Base-by-base conservation (phyloP, 1,284 basidiomycete species). In the Cronartium ribicola region DNA sequence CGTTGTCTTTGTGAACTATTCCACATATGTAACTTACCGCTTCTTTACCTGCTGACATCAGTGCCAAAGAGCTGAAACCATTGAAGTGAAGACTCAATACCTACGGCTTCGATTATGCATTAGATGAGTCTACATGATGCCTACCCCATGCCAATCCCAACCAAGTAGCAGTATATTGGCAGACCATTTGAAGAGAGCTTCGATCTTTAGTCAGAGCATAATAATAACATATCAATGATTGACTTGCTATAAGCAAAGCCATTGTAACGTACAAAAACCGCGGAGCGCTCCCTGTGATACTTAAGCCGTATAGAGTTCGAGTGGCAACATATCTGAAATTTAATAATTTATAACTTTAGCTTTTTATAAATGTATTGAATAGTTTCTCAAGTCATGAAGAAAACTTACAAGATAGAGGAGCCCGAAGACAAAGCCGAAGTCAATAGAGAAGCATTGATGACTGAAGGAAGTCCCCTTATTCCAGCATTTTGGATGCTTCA, bases 11-110 rank as follows among this genome's bases (percentile, higher is more conserved):
- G 29, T 29, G 29, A 2, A 29, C 29, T 29, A 1, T 29, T 29
- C 29, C 1, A 29, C 29, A 29, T 29, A 29, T 29, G 29, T 29
- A 29, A 29, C 29, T 84, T 85, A 77, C 87, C 86, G 0, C 88
- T 88, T 78, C 60, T 37, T 62, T 37, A 17, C 36, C 39, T n/a
- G 60, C 60, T 62, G 60, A 36, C 60, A 62, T 62, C 10, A 62
- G 82, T 86, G 57, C 85, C 77, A 82, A 96, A 94, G 67, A 93
- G 81, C 57, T 80, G 85, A 0, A 59, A 17, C 66, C 36, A n/a
- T 40, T 14, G 39, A 57, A 40, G 2, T 61, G 13, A n/a, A 11
- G 59, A 22, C 13, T 11, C 13, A 22, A 39, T 17, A 8, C 14
- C 10, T 10, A 39, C 29, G 29, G 29, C 29, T 29, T 29, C 29